Evolutionary conservation across 2,329 filamentous ascomycete species (phyloP).

Genomic region (Fonsecaea pedrosoi): DNA sequence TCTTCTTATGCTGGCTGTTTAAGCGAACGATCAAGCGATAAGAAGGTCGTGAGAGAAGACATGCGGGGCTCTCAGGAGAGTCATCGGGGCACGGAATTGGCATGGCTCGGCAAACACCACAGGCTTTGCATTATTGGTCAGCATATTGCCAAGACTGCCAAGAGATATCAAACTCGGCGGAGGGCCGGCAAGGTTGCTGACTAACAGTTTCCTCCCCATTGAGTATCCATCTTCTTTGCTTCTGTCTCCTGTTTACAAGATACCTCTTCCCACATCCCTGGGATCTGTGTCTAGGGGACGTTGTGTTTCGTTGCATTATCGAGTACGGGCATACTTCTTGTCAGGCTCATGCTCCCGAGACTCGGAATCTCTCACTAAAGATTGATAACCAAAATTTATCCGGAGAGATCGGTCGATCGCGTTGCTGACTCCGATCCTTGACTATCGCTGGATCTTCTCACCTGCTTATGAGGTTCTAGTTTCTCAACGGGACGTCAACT

Average conservation of each 20-base stretch:
- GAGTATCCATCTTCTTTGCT: no score
- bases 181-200: not conserved
- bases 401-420: no score
- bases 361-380: no score
- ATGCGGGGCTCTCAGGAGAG: constrained; percentile 7
- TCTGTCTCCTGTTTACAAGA: no score
- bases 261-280: no score
- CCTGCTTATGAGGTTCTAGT: no score
- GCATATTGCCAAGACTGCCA: not conserved
- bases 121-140: not conserved
- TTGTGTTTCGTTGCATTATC: no score
- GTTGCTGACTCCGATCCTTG: not conserved
- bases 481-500: not conserved
- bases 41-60: not conserved
- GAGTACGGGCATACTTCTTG: no score
- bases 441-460: not conserved
- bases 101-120: not conserved
- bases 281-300: no score
- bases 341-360: no score
- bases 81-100: not conserved
- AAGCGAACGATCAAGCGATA: not conserved
- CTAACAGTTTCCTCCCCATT: not conserved
- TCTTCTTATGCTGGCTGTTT: not conserved
- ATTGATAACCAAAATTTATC: no score
- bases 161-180: not conserved